Conservation (phyloP, 2,329 filamentous ascomycete species). For the Beauveria australis region DNA sequence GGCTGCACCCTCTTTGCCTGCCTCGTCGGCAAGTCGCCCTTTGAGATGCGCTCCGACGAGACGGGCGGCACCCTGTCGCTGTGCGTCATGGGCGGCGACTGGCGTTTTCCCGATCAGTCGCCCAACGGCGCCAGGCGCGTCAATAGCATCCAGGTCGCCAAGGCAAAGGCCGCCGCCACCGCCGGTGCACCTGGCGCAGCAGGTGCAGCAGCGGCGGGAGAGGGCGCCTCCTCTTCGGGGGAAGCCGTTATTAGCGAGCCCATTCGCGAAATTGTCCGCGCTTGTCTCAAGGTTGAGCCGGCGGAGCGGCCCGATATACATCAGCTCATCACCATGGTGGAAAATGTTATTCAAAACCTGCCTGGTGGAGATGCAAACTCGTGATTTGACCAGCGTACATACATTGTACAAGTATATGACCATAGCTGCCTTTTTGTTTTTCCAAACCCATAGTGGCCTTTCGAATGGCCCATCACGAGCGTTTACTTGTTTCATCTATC, state of each 20-base stretch:
- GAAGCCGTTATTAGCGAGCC: constrained; percentile 61
- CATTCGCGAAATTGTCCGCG: constrained; percentile 80
- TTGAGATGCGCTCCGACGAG: constrained; percentile 92
- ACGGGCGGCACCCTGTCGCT: constrained; percentile 89
- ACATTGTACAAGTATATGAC: not conserved
- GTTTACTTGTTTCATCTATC: not conserved
- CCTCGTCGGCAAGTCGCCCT: constrained; percentile 91
- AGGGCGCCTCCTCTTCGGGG: constrained; percentile 12
- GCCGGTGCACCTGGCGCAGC: constrained; percentile 20
- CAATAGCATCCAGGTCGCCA: constrained; percentile 27
- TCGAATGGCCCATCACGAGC: not conserved
- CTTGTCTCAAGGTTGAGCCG: constrained; percentile 80
- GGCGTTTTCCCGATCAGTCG: constrained; percentile 89
- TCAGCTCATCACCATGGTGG: constrained; percentile 72
- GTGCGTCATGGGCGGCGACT: constrained; percentile 88
- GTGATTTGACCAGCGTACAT: not conserved
- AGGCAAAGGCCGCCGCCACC: constrained; percentile 14
- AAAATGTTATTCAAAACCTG: constrained; percentile 59
- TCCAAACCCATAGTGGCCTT: not conserved
- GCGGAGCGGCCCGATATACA: constrained; percentile 80
- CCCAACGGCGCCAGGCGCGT: constrained; percentile 45
- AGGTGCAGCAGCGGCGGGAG: constrained; percentile 20
- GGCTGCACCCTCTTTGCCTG: constrained; percentile 98
- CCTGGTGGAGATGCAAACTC: constrained; percentile 40
- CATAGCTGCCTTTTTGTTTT: not conserved